phyloP scores from a whole-genome alignment of 1,284 basidiomycete genomes.

The Cystobasidiaceae sp. region DNA sequence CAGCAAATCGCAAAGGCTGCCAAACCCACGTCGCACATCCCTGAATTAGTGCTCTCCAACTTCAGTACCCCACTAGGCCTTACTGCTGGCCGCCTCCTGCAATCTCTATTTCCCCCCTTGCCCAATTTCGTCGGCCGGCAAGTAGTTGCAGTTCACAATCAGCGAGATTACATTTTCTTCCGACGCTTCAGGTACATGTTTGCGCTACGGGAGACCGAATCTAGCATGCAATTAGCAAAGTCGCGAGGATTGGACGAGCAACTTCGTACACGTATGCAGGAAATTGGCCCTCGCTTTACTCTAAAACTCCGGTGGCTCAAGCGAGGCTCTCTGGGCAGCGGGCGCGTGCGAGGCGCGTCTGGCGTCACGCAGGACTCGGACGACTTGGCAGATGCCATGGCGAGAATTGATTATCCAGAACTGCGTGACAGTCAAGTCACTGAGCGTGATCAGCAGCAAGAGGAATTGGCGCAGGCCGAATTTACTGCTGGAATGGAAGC shows the following conservation, averaged over 20 bases:
- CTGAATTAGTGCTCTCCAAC: conserved; percentile 92
- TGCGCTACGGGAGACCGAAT: conserved; percentile 37
- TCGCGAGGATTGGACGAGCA: conserved; percentile 39
- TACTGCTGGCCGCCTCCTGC: conserved; percentile 86
- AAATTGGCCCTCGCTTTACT: conserved; percentile 97
- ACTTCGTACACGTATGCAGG: conserved; percentile 81
- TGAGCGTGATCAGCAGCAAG: too few species aligned
- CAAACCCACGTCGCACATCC: conserved; percentile 82
- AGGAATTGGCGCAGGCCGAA: too few species aligned
- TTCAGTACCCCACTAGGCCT: conserved; percentile 93
- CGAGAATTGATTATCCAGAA: conserved; percentile 4
- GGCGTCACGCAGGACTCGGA: conserved; percentile 31
- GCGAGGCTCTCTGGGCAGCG: conserved; percentile 55
- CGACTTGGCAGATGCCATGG: conserved; percentile 27
- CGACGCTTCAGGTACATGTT: conserved; percentile 54
- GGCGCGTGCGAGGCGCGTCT: conserved; percentile 7
- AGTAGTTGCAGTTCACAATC: conserved; percentile 95
- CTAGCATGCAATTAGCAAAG: conserved; percentile 28
- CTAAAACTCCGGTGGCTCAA: conserved; percentile 85
- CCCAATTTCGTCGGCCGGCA: conserved; percentile 95
- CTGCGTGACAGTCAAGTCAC: too few species aligned
- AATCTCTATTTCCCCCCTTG: conserved; percentile 88
- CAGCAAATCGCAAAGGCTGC: conserved; percentile 88
- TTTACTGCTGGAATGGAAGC: too few species aligned
- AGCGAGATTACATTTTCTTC: conserved; percentile 97